phyloP scores from a whole-genome alignment of 2,329 filamentous ascomycete genomes.

The Fusarium guadeloupense region DNA sequence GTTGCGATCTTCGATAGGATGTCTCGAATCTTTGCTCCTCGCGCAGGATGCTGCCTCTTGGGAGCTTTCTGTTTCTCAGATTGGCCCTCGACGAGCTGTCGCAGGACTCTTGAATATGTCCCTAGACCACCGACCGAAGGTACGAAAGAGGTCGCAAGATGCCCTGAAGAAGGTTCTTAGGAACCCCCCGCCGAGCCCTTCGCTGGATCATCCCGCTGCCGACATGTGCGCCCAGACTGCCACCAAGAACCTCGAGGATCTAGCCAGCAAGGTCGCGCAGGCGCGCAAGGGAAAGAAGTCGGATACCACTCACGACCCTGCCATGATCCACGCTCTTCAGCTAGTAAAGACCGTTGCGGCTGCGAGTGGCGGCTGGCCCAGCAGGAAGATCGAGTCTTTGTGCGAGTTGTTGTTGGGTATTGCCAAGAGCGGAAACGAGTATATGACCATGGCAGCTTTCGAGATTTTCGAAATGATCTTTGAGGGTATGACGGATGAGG shows the following conservation, averaged over 20 bases:
- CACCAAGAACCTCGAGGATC: slow-evolving; percentile 79
- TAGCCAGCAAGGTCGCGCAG: slow-evolving; percentile 69
- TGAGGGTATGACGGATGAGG: slow-evolving; percentile 85
- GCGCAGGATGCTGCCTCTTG: slow-evolving; percentile 89
- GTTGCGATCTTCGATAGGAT: slow-evolving; percentile 87
- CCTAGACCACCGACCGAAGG: slow-evolving; percentile 89
- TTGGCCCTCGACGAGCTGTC: slow-evolving; percentile 86
- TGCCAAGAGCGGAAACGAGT: slow-evolving; percentile 90
- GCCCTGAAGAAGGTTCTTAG: slow-evolving; percentile 84
- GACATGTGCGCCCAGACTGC: slow-evolving; percentile 96
- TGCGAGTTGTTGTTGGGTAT: slow-evolving; percentile 91
- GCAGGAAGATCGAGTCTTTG: slow-evolving; percentile 90
- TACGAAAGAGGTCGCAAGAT: slow-evolving; percentile 92
- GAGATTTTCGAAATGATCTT: slow-evolving; percentile 99
- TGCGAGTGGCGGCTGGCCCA: slow-evolving; percentile 93
- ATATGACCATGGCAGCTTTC: slow-evolving; percentile 94
- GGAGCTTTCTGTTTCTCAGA: slow-evolving; percentile 83
- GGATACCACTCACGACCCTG: slow-evolving; percentile 75
- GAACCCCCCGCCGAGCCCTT: slow-evolving; percentile 88
- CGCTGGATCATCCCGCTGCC: slow-evolving; percentile 90
- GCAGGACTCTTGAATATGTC: slow-evolving; percentile 86
- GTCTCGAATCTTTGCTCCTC: slow-evolving; percentile 87
- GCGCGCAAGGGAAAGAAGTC: slow-evolving; percentile 73
- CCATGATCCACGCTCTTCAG: slow-evolving; percentile 90
- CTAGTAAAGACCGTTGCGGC: slow-evolving; percentile 88